Conservation (phyloP, 805 yeast genomes). For the Yamadazyma olivae region DNA sequence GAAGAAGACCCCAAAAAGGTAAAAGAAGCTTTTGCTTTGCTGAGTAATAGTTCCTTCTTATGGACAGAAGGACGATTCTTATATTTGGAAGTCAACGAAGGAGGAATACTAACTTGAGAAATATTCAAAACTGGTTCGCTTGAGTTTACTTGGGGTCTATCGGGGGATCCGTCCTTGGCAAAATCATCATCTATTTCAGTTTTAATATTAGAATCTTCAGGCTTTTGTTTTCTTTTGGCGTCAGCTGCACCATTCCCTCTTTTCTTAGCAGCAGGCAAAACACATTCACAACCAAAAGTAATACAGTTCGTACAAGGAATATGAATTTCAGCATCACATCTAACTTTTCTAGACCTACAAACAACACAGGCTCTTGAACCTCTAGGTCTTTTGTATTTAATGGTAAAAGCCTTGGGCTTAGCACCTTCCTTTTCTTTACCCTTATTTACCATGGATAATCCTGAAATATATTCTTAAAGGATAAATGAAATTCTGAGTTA, state of each 20-base stretch:
- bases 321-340: constrained; percentile 66
- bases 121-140: constrained; percentile 41
- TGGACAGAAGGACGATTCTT: constrained; percentile 38
- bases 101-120: constrained; percentile 40
- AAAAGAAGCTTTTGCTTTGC: constrained; percentile 26
- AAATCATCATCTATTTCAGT: constrained; percentile 2
- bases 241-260: constrained; percentile 24
- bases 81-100: constrained; percentile 40
- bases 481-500: neutral
- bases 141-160: constrained; percentile 9
- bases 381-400: constrained; percentile 51
- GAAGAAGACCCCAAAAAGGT: constrained; percentile 57
- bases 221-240: constrained; percentile 4
- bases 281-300: constrained; percentile 70
- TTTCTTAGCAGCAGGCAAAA: constrained; percentile 58
- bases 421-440: constrained; percentile 13
- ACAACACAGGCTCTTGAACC: constrained; percentile 73
- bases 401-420: constrained; percentile 44
- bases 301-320: constrained; percentile 56
- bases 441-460: constrained; percentile 16
- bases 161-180: constrained; percentile 4
- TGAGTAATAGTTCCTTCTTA: constrained; percentile 26
- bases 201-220: constrained; percentile 4
- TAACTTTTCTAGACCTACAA: constrained; percentile 77
- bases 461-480: no score